Evolutionary conservation across 2,329 filamentous ascomycete genomes (phyloP), one percentile per base, ranked within the genome.

Genomic region (Ophiostoma triangulosporum): DNA sequence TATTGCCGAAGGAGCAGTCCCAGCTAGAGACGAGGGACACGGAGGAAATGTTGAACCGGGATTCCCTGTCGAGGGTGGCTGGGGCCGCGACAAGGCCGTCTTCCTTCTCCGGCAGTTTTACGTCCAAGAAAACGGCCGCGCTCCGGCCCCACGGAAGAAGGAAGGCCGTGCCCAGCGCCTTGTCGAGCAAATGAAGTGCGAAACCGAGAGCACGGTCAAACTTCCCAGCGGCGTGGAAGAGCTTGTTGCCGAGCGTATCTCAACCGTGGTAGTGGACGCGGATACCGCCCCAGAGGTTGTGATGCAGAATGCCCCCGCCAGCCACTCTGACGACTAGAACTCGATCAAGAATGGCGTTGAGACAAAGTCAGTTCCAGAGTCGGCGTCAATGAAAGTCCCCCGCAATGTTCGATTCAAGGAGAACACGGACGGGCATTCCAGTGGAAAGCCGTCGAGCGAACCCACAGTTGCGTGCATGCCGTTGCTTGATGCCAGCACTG

Each of bases 71-170:
- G 84, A 89, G 64, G 88, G 90, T 36, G 91, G 90, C 1, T 84
- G 94, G 73, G 88, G 88, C 62, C 80, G 88, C 48, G 87, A 95
- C 63, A 91, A 97, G 64, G 91, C 93, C 4, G 94, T 98, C 56
- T 90, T 91, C 67, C 70, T 98, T 60, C 74, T 98, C 60, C 78
- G 94, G 58, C 83, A 91, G 56, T 98, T 98, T 68, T 98, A 98
- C 66, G 87, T 98, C 31, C 93, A 98, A 69, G 90, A 98, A 69
- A 98, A 98, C 68, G 88, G 87, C 59, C 86, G 93, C 74, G 88
- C 74, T 12, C 74, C 74, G 5, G 69, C 76, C 12, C 74, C 74
- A 29, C 69, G 74, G 45, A 77, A 77, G 64, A 77, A 77, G 60
- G 74, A 77, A 64, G 74, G 74, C 32, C 70, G 74, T 7, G 74